Evolutionary conservation across 371 early-diverging fungal species (phyloP).

Genomic region (Quaeritorhiza haematococci): DNA sequence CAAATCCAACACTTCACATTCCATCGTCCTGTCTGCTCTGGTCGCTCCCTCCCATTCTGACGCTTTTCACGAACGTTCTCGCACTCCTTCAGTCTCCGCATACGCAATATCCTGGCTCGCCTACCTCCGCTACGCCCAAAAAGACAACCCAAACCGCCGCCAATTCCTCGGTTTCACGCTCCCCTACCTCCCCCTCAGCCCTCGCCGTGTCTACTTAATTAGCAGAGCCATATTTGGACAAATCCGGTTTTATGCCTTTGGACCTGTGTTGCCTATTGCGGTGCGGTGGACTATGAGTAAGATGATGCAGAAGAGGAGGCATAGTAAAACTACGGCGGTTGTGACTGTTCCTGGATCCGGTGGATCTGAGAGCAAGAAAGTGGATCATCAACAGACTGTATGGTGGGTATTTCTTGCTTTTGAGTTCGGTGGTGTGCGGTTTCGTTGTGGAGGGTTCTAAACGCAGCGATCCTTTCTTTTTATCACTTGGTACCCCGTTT

Average conservation of each 20-base stretch:
- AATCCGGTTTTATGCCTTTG: constrained; percentile 5
- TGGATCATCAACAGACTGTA: too few relatives aligned
- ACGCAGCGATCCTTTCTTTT: too few relatives aligned
- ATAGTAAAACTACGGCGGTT: background rate
- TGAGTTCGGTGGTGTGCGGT: background rate
- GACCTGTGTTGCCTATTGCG: constrained; percentile 10
- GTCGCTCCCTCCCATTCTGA: too few relatives aligned
- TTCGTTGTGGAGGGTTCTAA: background rate
- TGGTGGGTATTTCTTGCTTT: too few relatives aligned
- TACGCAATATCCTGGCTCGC: constrained; percentile 7
- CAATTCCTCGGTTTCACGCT: background rate
- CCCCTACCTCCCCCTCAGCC: constrained; percentile 17
- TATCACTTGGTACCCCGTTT: too few relatives aligned
- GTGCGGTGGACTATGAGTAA: constrained; percentile 10
- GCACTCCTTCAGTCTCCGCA: background rate
- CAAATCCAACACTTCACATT: too few relatives aligned
- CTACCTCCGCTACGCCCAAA: constrained; percentile 13
- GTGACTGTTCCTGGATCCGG: too few relatives aligned
- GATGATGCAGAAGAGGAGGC: background rate
- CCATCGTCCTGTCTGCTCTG: too few relatives aligned
- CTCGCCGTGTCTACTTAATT: constrained; percentile 12
- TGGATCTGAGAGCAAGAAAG: too few relatives aligned
- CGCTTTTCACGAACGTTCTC: too few relatives aligned
- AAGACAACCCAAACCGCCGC: background rate
- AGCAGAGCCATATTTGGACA: constrained; percentile 16